Evolutionary conservation across 768 basidiomycete species (phyloP).

Genomic region (Cystobasidium onofrii): DNA sequence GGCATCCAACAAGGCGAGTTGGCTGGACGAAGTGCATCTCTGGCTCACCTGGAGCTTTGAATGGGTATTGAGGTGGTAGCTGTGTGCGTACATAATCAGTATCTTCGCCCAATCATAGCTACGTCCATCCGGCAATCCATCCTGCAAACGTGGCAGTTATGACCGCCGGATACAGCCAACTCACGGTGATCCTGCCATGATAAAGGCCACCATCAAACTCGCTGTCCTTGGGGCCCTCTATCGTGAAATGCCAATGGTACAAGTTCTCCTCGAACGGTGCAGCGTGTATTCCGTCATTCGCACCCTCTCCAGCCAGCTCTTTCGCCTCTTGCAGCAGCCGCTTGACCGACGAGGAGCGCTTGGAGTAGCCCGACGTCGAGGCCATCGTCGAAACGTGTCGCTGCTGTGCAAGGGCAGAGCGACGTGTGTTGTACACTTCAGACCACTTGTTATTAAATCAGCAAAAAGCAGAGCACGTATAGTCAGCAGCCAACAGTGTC

Average conservation of each 20-base stretch:
- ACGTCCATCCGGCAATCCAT: neutral
- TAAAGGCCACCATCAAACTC: conserved; percentile 93
- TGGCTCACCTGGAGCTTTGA: conserved; percentile 14
- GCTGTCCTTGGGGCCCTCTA: conserved; percentile 77
- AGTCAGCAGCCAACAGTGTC: neutral
- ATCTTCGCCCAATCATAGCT: neutral
- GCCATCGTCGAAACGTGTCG: conserved; percentile 44
- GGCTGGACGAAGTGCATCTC: neutral
- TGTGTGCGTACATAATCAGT: conserved; percentile 47
- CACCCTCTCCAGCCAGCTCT: conserved; percentile 76
- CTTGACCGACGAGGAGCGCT: conserved; percentile 67
- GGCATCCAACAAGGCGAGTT: neutral
- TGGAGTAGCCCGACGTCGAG: conserved; percentile 57
- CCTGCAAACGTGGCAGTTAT: neutral
- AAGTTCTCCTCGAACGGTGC: conserved; percentile 58
- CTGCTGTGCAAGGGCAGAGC: too few relatives aligned
- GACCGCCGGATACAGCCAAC: neutral
- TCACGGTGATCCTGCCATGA: conserved; percentile 59
- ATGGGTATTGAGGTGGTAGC: conserved; percentile 71
- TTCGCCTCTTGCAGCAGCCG: conserved; percentile 94
- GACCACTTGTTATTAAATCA: too few relatives aligned
- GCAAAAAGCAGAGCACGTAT: too few relatives aligned
- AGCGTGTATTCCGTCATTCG: conserved; percentile 70
- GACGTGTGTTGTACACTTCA: too few relatives aligned
- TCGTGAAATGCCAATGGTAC: conserved; percentile 91